A percentile compares a stretch with the other conserved stretches of the same genome.
These are phyloP conservation scores for Neurospora pannonica DNA, from an alignment of 495 filamentous ascomycete species.

Conservation along the genomic window DNA sequence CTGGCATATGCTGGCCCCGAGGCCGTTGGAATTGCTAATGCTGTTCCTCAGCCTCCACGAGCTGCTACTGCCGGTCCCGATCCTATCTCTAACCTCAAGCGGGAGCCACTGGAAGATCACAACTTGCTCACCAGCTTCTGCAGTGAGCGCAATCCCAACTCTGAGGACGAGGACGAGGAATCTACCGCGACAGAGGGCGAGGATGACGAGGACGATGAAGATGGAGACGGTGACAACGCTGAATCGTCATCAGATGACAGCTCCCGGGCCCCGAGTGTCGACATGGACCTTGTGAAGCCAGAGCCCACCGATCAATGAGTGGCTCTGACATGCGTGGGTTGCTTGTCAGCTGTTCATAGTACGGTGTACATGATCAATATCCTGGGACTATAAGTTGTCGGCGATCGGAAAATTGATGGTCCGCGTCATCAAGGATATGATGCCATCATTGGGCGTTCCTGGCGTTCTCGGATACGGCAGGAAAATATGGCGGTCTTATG, in stretches of 20 bases:
- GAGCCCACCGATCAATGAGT: background rate
- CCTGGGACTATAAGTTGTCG: background rate
- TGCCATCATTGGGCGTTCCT: background rate
- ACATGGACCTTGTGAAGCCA: background rate
- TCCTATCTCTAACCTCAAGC: background rate
- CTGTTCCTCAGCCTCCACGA: background rate
- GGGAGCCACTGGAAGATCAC: background rate
- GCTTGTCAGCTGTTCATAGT: background rate
- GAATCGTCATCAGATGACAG: background rate
- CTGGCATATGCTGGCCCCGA: background rate
- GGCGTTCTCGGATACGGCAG: background rate
- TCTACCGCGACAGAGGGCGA: background rate
- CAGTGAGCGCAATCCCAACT: background rate
- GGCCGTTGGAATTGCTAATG: background rate
- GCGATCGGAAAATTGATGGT: background rate
- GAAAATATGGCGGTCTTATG: background rate
- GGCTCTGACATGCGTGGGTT: background rate
- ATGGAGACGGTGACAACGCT: background rate
- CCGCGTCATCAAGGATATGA: background rate
- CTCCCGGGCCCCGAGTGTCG: background rate
- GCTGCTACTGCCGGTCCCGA: background rate
- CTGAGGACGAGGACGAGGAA: background rate
- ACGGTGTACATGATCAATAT: background rate
- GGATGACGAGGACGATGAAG: background rate
- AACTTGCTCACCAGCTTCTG: background rate